Evolutionary conservation across 257 asterid genomes (phyloP), one percentile per base, ranked within the genome.

Genomic region (Nicotiana attenuata): DNA sequence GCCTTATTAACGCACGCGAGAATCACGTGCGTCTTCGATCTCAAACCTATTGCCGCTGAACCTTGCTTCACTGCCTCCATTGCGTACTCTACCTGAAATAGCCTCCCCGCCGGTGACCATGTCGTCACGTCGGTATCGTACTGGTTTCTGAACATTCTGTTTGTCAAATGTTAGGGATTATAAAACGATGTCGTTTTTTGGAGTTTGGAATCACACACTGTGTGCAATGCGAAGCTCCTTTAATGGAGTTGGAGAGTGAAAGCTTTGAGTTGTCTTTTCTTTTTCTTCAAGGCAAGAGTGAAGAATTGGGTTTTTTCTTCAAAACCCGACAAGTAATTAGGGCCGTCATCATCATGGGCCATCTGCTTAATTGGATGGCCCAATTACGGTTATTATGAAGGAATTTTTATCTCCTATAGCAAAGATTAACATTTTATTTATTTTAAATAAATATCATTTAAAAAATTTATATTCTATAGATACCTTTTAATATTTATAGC

Each of bases 41-140:
- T 85, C 89, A 96, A 85, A 55, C 98, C 99, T 60, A 96, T 93
- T 81, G 99, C 98, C 76, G 98, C 98, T 55, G 98, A 93, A 65
- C 99, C 99, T 87, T 94, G 98, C 89, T 96, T 94, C 86, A 94
- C 99, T 52, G 99, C 98, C 87, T 96, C 99, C 99, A 96, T 96
- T 10, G 98, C 97, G 85, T 94, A 96, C 80, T 96, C 99, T 24
- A 96, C 99, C 79, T 96, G 98, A 81, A 96, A 96, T 7, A 96
- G 86, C 81, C 98, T 85, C 83, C 98, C 98, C 66, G 97, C 97
- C 85, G 98, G 99, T 53, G 99, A 92, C 99, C 99, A 96, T 77
- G 99, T 93, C 47, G 99, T 96, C 77, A 96, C 99, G 71, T 96
- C 99, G 76, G 99, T 94, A 55, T 96, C 99, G 88, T 96, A 96